These are phyloP conservation scores for Chaetomiaceae sp. DNA, from an alignment of 2,329 filamentous ascomycete species.

Conservation along the genomic window DNA sequence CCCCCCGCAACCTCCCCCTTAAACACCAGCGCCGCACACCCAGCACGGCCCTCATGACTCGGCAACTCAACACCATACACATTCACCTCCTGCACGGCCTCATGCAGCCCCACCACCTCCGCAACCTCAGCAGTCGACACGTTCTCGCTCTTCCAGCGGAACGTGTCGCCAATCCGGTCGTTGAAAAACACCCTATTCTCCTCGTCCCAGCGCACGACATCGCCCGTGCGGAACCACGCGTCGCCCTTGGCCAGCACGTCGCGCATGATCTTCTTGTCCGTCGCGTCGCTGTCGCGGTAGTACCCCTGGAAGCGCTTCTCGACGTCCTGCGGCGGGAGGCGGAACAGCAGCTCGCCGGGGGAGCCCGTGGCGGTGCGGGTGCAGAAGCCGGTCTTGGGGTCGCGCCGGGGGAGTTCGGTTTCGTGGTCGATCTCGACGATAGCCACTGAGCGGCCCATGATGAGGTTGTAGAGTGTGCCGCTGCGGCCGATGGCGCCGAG, in stretches of 20 bases:
- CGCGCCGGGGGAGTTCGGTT: slow-evolving; percentile 62
- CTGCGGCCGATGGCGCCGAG: slow-evolving; percentile 74
- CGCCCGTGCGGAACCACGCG: slow-evolving; percentile 79
- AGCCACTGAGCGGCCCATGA: slow-evolving; percentile 48
- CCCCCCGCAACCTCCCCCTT: slow-evolving; percentile 45
- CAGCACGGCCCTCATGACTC: slow-evolving; percentile 76
- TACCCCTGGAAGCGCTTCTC: slow-evolving; percentile 73
- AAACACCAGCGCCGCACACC: slow-evolving; percentile 68
- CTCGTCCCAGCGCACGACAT: slow-evolving; percentile 65
- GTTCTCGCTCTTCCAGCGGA: slow-evolving; percentile 79
- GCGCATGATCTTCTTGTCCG: slow-evolving; percentile 66
- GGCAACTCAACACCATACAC: slow-evolving; percentile 80
- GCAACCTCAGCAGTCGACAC: slow-evolving; percentile 78
- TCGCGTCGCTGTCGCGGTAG: slow-evolving; percentile 67
- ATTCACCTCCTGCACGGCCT: slow-evolving; percentile 69
- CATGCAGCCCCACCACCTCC: slow-evolving; percentile 64
- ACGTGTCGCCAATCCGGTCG: slow-evolving; percentile 75
- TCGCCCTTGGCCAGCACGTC: slow-evolving; percentile 72
- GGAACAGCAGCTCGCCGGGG: slow-evolving; percentile 70
- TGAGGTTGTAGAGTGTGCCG: slow-evolving; percentile 54
- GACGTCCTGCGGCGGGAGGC: slow-evolving; percentile 62
- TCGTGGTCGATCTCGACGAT: slow-evolving; percentile 69
- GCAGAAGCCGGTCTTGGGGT: slow-evolving; percentile 66
- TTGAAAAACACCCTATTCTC: slow-evolving; percentile 75
- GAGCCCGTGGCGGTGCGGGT: slow-evolving; percentile 52